Conservation (phyloP, 192 early-diverging fungal genomes). For the Entomortierella chlamydospora region DNA sequence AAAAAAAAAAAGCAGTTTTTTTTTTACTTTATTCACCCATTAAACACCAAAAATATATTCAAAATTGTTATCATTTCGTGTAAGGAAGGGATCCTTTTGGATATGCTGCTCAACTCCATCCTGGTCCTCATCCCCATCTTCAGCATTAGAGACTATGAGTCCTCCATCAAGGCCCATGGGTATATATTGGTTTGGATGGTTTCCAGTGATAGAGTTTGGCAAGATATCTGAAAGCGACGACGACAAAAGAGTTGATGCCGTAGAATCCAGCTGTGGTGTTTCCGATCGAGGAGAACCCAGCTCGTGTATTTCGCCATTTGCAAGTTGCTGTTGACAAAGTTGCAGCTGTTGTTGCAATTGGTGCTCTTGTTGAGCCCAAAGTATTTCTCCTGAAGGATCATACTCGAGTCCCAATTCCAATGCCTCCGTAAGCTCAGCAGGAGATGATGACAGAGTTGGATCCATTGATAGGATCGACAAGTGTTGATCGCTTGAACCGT, state of each 20-base stretch:
- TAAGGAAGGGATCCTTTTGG: background rate
- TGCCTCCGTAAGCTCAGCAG: conserved; percentile 25
- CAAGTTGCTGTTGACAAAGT: background rate
- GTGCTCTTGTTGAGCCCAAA: conserved; percentile 36
- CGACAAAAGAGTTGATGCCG: conserved; percentile 7
- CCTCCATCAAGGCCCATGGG: conserved; percentile 34
- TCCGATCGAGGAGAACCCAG: conserved; percentile 16
- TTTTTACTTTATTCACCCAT: background rate
- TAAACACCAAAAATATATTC: background rate
- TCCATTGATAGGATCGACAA: conserved; percentile 18
- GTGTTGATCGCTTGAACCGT: conserved; percentile 8
- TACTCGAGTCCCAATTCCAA: conserved; percentile 27
- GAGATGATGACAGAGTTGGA: conserved; percentile 34
- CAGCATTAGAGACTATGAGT: background rate
- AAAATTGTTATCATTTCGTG: background rate
- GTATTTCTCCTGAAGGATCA: conserved; percentile 15
- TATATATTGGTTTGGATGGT: conserved; percentile 21
- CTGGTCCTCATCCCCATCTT: background rate
- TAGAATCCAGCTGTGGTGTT: conserved; percentile 26
- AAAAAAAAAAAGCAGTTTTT: background rate
- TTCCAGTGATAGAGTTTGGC: background rate
- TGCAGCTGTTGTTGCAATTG: conserved; percentile 14
- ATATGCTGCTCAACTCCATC: background rate
- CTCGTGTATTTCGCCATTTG: background rate
- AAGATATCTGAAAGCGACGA: conserved; percentile 31